A percentile compares a stretch with the other conserved stretches of the same genome.
Conservation (phyloP, 805 yeast genomes). For the Spathaspora gorwiae region DNA sequence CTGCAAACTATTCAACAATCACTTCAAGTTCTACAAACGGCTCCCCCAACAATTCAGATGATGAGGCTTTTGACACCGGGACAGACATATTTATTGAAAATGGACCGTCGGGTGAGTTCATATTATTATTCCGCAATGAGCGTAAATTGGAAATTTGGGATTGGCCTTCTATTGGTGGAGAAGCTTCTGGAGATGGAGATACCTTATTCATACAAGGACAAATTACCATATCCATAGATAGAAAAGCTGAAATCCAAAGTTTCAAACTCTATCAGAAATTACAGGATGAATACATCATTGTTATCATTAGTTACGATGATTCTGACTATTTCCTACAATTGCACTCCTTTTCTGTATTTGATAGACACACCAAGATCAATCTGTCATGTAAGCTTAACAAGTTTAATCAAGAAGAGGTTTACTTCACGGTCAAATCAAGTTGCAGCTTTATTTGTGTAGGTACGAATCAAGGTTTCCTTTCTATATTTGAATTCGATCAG, state of each 20-base stretch:
- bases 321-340: slow-evolving; percentile 1
- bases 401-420: background rate
- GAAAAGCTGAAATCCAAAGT: background rate
- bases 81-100: slow-evolving; percentile 14
- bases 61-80: background rate
- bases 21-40: background rate
- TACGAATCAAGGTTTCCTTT: slow-evolving; percentile 19
- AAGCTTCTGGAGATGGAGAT: slow-evolving; percentile 17
- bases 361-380: background rate
- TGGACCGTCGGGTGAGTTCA: slow-evolving; percentile 31
- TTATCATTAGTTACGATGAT: background rate
- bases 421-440: slow-evolving; percentile 15
- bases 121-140: slow-evolving; percentile 18
- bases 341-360: background rate
- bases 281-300: background rate
- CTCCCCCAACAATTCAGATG: background rate
- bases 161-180: slow-evolving; percentile 1
- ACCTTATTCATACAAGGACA: slow-evolving; percentile 19
- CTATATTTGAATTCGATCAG: slow-evolving; percentile 9
- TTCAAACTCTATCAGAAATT: background rate
- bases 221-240: slow-evolving; percentile 1
- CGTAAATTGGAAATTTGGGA: slow-evolving; percentile 29
- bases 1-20: background rate
- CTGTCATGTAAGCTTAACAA: background rate
- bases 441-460: slow-evolving; percentile 17